These are phyloP conservation scores for Boletellus emodensis DNA, from an alignment of 768 basidiomycete species.

Conservation along the genomic window DNA sequence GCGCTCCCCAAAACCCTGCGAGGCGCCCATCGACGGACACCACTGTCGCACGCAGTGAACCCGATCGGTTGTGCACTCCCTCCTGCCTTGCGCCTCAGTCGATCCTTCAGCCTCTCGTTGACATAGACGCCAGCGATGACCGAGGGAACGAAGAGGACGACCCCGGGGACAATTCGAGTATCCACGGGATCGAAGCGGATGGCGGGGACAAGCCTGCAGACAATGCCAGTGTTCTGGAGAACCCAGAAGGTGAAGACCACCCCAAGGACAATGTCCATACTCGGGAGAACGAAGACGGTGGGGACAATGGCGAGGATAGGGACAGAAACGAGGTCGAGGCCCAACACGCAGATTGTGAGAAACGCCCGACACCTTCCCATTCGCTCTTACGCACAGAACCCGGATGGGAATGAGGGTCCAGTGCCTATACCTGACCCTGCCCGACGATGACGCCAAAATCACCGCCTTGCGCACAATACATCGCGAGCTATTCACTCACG, in stretches of 20 bases:
- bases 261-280: background rate
- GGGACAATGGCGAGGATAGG: background rate
- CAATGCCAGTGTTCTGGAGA: background rate
- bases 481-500: background rate
- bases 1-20: background rate
- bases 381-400: background rate
- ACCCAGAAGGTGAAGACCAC: background rate
- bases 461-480: background rate
- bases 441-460: constrained; percentile 4
- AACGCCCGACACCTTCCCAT: background rate
- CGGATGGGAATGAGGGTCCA: background rate
- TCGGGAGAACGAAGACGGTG: no score
- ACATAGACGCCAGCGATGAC: background rate
- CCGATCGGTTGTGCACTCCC: background rate
- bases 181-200: no score
- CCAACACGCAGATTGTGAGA: background rate
- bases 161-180: background rate
- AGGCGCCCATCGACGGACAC: background rate
- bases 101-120: background rate
- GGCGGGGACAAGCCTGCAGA: background rate
- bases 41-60: background rate
- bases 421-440: background rate
- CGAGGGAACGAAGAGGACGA: background rate
- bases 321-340: background rate
- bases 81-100: background rate